Base-by-base conservation (phyloP, 805 yeast genomes). In the Candida parachauliodes region DNA sequence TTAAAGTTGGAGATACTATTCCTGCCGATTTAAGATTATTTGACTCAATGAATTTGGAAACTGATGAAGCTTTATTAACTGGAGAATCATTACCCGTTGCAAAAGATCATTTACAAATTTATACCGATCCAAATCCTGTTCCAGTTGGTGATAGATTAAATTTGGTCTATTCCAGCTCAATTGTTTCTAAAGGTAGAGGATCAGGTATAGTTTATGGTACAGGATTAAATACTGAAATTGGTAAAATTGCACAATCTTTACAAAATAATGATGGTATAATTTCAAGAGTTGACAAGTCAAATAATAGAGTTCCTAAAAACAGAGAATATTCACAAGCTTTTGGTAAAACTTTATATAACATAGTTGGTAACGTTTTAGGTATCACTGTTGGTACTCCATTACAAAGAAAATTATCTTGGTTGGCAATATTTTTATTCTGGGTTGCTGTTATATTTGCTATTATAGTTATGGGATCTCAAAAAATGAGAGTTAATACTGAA, bases 391-490 rank as follows among this genome's bases (percentile, higher is more conserved):
- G 68, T 51, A 74, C 77, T 46, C 71, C 57, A 43, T 68, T 58
- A 52, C 76, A 57, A 55, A 48, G 76, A 64, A 45, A 65, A 51
- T 41, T 76, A 57, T 52, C 72, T 45, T 50, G 75, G 77, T 43
- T 63, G 52, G 79, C 77, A 4, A 74, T 74, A 24, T 62, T 71
- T 37, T 65, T 72, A 40, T 73, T 73, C 45, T 69, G 72, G 56
- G 68, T 73, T 4, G 68, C 68, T 2, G 67, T 62, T 6, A 21
- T 62, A 14, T 61, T 62, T 51, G 68, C 68, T 5, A 60, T 62
- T 30, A 55, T 62, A 8, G 68, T 62, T 3, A 61, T 62, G 67
- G 67, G 51, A 2, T 55, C 66, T 2, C 68, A 62, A 41, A 57
- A 48, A 42, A 48, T 62, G 46, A 43, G 32, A 18, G 68, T 62